Evolutionary conservation across 495 filamentous ascomycete genomes (phyloP), one percentile per base, ranked within the genome.

Genomic region (Amorphotheca resinae): DNA sequence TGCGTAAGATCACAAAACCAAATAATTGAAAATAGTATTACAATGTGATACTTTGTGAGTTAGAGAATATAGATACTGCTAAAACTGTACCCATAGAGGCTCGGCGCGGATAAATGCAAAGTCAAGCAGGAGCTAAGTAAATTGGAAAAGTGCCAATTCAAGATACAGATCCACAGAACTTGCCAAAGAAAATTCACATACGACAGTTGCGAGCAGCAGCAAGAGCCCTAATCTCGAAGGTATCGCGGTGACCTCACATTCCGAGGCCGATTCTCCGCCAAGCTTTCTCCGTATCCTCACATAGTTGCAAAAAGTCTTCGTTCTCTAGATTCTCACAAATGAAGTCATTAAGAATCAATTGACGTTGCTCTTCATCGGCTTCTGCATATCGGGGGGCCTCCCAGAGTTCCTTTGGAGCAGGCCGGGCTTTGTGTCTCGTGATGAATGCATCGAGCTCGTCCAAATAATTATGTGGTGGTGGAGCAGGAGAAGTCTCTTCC

Each of bases 191-290:
- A n/a, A n/a, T n/a, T n/a, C n/a, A n/a, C n/a, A n/a, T n/a, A n/a
- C n/a, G n/a, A n/a, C n/a, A n/a, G n/a, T n/a, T n/a, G n/a, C n/a
- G n/a, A n/a, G n/a, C n/a, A n/a, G n/a, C n/a, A n/a, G n/a, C n/a
- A n/a, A 37, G 4, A 18, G 7, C 28, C 15, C 14, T 22, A 4
- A 33, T 9, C 33, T 37, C 34, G 18, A 37, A 11, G 25, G 11
- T 28, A 28, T n/a, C n/a, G n/a, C 25, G 20, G 14, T 17, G 5
- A 12, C 32, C 34, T 56, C 38, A 56, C 50, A 52, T 43, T 28
- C 56, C 59, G 22, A 67, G 42, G 11, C 63, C 58, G 31, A 67
- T 62, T 33, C 65, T 49, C 48, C 50, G 41, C 66, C 66, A 70
- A 25, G 58, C 57, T 32, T 49, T 51, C 34, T 58, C 56, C 12